Base-by-base conservation (phyloP, 192 early-diverging fungal species). In the Phycomyces nitens region DNA sequence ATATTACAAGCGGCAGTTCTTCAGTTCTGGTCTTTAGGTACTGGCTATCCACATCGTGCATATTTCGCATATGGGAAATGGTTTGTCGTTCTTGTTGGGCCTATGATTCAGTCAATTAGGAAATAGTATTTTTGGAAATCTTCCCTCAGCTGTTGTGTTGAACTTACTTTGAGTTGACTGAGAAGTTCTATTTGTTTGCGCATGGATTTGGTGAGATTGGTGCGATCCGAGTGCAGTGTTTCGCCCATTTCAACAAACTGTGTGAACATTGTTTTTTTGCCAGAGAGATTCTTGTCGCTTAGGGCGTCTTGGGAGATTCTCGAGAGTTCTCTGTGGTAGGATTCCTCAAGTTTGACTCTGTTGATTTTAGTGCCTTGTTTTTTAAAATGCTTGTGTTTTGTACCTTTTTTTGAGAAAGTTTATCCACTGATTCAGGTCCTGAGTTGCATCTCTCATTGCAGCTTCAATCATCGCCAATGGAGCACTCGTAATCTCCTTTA, bases 41-140 rank as follows among this genome's bases (percentile, higher is more conserved):
- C n/a, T 69, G 58, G 16, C 49, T 26, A 56, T 69, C 62, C 20
- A 41, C 34, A 6, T 44, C 53, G 47, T 38, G 23, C 34, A 69
- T 69, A 22, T 43, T 49, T 38, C 47, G 26, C 22, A 26, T 55
- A 41, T 69, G 41, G n/a, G 61, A 47, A 8, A 47, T 47, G 8
- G 6, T 26, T 22, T 47, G 42, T 42, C 53, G 52, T 23, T 69
- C 54, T 56, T 69, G 66, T 40, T 66, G 56, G n/a, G 34, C 21
- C 57, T 59, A 59, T 15, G 14, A 40, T 24, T 42, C 40, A 59
- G 20, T 34, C 7, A 47, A 11, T 47, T 47, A 10, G 7, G 41
- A 10, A 10, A 10, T 42, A 10, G 7, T 42, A 14, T 42, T 42
- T 42, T 42, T 34, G 29, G 29, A 5, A 34, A 34, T 34, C 29